Evolutionary conservation across 2,329 filamentous ascomycete species (phyloP), one percentile per base, ranked within the genome.

Genomic region (Aaosphaeria arxii): DNA sequence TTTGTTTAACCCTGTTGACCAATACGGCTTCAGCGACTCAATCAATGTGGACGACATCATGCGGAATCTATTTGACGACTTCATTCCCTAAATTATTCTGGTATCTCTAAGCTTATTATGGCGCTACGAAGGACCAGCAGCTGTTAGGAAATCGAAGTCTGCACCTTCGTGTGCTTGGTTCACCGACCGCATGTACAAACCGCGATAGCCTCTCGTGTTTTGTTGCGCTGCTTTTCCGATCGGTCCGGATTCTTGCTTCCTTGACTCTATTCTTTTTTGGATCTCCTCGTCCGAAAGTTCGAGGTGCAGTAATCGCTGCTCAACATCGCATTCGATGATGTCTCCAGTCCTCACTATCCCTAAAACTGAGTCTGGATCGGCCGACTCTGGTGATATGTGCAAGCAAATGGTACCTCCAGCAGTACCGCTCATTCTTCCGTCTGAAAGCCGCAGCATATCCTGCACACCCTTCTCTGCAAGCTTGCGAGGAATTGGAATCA

Each of bases 401-500:
- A 82, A 62, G 2, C 78, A 68, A 17, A 82, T 78, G 0, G 78
- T 81, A 4, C 78, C 78, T 0, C 78, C 79, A 2, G 79, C 78
- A 4, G 78, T 82, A 0, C 79, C 78, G 30, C 72, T 76, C 77
- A 82, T 81, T 24, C 79, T 66, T 1, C 79, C 78, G 62, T 82
- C 79, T 0, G 74, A 77, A 4, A 81, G 59, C 1, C 79, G 67
- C 30, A 81, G 57, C 78, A 82, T 81, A 54, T 81, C 77, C 29
- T 66, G 70, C 1, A 81, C 75, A 0, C 78, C 78, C 46, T 71
- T 59, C 2, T 59, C 60, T 5, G 66, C 73, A 2, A 81, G 63
- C 49, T 79, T 80, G 11, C 96, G 80, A 1, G 91, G 90, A 5
- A 95, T 82, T 59, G 95, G 94, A 46, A 78, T 87, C 45, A 96